Conservation (phyloP, 371 early-diverging fungal genomes). For the Choanephora cucurbitarum region DNA sequence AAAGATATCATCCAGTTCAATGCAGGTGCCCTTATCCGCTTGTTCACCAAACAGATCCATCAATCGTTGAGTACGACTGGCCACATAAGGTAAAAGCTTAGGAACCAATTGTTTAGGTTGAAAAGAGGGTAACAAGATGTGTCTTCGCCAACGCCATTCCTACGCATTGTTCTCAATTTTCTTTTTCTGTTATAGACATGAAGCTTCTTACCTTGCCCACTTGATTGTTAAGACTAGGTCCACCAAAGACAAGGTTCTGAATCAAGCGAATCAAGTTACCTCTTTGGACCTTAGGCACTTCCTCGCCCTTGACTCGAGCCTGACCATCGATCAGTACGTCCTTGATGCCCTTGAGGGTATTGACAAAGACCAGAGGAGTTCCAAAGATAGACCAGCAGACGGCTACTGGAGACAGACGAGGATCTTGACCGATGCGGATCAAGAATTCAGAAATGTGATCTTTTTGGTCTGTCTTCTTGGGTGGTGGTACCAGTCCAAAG, state of each 20-base stretch:
- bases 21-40: constrained; percentile 20
- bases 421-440: constrained; percentile 39
- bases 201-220: constrained; percentile 41
- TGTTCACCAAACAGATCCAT: constrained; percentile 24
- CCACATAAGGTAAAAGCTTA: constrained; percentile 43
- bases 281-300: constrained; percentile 33
- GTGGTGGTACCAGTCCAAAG: constrained; percentile 48
- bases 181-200: not conserved
- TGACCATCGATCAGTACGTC: constrained; percentile 50
- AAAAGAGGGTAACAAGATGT: constrained; percentile 47
- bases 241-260: constrained; percentile 54
- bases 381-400: constrained; percentile 48
- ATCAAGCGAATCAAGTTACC: constrained; percentile 43
- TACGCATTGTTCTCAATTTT: no score
- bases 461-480: constrained; percentile 24
- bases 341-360: constrained; percentile 44
- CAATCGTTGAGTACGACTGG: constrained; percentile 21
- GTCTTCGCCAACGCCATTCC: constrained; percentile 58
- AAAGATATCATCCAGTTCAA: constrained; percentile 44
- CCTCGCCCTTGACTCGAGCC: constrained; percentile 22
- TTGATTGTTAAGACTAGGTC: constrained; percentile 43
- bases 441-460: constrained; percentile 43
- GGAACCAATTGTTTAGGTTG: constrained; percentile 49
- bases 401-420: constrained; percentile 30
- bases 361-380: constrained; percentile 43